Conservation (phyloP, 129 eudicot genomes). For the Artemisia argyi region DNA sequence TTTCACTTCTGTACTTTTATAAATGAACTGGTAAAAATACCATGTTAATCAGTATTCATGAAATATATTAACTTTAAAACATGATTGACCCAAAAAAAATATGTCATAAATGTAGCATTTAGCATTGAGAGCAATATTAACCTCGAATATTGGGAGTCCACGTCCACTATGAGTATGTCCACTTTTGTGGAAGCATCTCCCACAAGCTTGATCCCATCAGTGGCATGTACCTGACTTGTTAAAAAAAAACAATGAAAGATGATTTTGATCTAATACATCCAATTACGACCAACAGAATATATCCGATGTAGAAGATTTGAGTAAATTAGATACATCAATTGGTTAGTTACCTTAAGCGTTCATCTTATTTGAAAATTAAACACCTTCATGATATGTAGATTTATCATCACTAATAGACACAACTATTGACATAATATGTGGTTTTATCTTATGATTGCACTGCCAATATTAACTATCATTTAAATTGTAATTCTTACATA, state of each 20-base stretch:
- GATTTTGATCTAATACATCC: not conserved
- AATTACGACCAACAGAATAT: not conserved
- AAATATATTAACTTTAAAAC: not conserved
- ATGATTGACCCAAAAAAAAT: not conserved
- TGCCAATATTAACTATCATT: no score
- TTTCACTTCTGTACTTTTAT: no score
- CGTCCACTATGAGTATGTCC: slow-evolving; percentile 80
- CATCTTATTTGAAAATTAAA: slow-evolving; percentile 34
- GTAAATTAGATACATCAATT: not conserved
- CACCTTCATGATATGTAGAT: no score
- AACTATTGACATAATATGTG: no score
- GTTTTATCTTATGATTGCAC: no score
- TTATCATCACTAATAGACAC: no score
- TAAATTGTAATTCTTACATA: no score
- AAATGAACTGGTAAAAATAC: no score
- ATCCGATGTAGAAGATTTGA: not conserved
- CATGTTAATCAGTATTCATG: no score
- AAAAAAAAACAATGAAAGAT: not conserved
- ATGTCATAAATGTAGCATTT: not conserved
- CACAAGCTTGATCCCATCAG: slow-evolving; percentile 79
- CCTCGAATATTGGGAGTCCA: slow-evolving; percentile 90
- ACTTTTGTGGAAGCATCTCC: slow-evolving; percentile 48
- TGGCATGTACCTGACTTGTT: slow-evolving; percentile 58
- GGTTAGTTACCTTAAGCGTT: slow-evolving; percentile 59
- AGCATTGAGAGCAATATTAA: slow-evolving; percentile 9